Base-by-base conservation (phyloP, 768 basidiomycete genomes). In the Pholiota conissans region DNA sequence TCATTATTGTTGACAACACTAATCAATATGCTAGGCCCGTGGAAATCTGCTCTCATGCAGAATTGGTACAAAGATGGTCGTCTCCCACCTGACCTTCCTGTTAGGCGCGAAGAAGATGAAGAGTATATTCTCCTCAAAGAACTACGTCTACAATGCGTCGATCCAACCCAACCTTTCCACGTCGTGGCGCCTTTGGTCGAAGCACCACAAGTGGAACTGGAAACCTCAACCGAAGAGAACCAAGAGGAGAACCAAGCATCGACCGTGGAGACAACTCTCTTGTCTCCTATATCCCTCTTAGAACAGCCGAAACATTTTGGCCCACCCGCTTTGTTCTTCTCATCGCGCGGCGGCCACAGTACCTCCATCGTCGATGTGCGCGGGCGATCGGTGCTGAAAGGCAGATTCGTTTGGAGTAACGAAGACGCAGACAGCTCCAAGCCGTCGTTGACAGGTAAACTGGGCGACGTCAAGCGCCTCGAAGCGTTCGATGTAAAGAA, bases 21-120 rank as follows among this genome's bases (percentile, higher is more conserved):
- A 52, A 63, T 45, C 34, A 20, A 22, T 46, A 46, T 60, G 35
- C 49, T 57, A 93, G 91, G 92, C 32, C 92, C 91, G 20, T 93
- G 92, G 92, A 91, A 90, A 66, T 79, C 89, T n/a, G 82, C 85
- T 22, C 76, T 93, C 46, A 94, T 94, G 91, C 91, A 93, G 66
- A 82, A 86, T 3, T 94, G 91, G 91, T 92, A 90, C 67, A 90
- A 88, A 65, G 92, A 94, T 59, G 90, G 89, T 8, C 70, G 92
- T 18, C 77, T 94, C 22, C 92, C 92, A 2, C 87, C 86, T 0
- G 90, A 93, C 66, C 82, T 94, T 7, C 92, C 92, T 3, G 85
- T 93, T 13, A 79, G 90, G 60, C 79, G 86, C 42, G 92, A 93
- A 67, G 86, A 87, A 63, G 91, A 92, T 37, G 64, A 75, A 0